These are phyloP conservation scores for Coniochaeta prunicola DNA, from an alignment of 2,329 filamentous ascomycete species.

Conservation along the genomic window DNA sequence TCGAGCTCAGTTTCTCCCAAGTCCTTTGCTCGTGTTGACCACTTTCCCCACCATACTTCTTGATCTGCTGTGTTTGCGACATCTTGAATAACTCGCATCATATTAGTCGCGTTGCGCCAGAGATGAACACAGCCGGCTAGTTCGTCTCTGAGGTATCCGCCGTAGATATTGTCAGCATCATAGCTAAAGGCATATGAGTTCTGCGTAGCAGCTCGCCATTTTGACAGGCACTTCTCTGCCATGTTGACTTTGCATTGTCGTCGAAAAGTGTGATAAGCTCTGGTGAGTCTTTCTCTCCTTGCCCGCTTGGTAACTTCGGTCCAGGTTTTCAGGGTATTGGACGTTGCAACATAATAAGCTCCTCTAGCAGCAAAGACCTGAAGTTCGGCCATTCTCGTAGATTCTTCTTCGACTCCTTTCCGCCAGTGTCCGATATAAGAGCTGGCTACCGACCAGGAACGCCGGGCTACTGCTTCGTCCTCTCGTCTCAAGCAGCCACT, in stretches of 20 bases:
- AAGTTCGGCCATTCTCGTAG: conserved; percentile 2
- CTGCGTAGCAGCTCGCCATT: conserved; percentile 14
- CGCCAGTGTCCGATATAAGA: background rate
- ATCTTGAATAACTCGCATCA: conserved; percentile 10
- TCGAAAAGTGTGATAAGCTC: conserved; percentile 14
- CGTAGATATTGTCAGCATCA: conserved; percentile 15
- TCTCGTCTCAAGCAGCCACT: background rate
- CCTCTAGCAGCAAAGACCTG: conserved; percentile 7
- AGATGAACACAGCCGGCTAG: conserved; percentile 14
- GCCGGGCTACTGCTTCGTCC: background rate
- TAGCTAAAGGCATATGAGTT: conserved; percentile 12
- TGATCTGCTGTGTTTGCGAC: conserved; percentile 18
- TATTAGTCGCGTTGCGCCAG: conserved; percentile 13
- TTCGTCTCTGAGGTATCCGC: conserved; percentile 16
- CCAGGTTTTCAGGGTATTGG: conserved; percentile 12
- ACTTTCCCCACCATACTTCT: conserved; percentile 17
- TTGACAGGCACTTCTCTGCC: conserved; percentile 14
- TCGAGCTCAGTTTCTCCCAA: conserved; percentile 14
- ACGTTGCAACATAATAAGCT: conserved; percentile 8
- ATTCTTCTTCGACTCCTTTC: background rate
- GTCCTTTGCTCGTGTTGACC: conserved; percentile 13
- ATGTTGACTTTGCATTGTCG: conserved; percentile 16
- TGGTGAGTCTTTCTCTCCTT: conserved; percentile 15
- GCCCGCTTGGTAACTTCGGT: conserved; percentile 10
- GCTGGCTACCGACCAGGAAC: background rate